These are phyloP conservation scores for Saturnispora quitensis DNA, from an alignment of 805 yeast species.

Conservation along the genomic window DNA sequence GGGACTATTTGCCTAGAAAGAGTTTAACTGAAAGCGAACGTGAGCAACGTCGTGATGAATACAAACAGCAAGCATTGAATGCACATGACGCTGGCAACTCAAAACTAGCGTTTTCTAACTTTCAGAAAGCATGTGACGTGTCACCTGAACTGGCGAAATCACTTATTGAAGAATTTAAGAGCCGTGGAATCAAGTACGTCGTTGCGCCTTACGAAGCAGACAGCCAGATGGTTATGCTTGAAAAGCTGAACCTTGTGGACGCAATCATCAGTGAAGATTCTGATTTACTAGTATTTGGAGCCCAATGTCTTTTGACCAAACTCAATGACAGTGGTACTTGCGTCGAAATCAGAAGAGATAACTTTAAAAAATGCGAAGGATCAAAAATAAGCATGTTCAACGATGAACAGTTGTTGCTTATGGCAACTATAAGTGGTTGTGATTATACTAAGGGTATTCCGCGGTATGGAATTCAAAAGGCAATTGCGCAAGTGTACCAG, in stretches of 20 bases:
- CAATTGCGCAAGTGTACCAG: constrained; percentile 50
- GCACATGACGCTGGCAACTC: constrained; percentile 44
- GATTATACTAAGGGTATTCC: constrained; percentile 87
- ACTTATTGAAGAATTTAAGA: constrained; percentile 61
- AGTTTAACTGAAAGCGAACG: constrained; percentile 63
- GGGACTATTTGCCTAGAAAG: constrained; percentile 77
- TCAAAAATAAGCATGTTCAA: constrained; percentile 40
- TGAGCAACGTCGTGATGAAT: constrained; percentile 44
- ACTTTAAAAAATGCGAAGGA: constrained; percentile 32
- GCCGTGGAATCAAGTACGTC: constrained; percentile 50
- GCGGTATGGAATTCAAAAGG: constrained; percentile 72
- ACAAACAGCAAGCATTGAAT: constrained; percentile 45
- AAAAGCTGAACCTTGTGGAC: constrained; percentile 61
- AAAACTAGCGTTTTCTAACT: constrained; percentile 56
- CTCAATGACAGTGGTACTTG: constrained; percentile 63
- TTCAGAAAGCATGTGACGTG: constrained; percentile 73
- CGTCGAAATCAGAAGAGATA: constrained; percentile 52
- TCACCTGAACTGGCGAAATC: constrained; percentile 89
- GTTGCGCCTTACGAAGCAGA: constrained; percentile 99
- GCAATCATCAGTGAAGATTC: constrained; percentile 93
- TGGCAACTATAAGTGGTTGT: constrained; percentile 92
- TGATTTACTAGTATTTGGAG: constrained; percentile 85
- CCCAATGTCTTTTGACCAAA: constrained; percentile 66
- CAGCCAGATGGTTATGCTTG: constrained; percentile 89
- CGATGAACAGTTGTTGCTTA: constrained; percentile 52